Evolutionary conservation across 768 basidiomycete genomes (phyloP).

Genomic region (Xerocomellus chrysenteron): DNA sequence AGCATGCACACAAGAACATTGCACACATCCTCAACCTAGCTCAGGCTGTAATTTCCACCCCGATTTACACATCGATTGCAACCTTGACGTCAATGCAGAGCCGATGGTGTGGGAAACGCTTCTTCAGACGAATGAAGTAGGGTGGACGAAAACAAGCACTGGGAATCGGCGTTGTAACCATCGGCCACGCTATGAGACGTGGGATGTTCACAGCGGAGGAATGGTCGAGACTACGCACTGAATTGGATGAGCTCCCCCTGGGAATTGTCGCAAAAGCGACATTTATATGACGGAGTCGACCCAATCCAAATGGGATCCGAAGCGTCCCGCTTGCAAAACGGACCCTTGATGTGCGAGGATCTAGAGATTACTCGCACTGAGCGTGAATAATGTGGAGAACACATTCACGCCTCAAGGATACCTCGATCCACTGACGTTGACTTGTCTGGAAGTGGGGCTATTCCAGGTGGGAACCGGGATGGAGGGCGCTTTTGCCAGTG

Average conservation of each 20-base stretch:
- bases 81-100: slow-evolving; percentile 48
- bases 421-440: slow-evolving; percentile 58
- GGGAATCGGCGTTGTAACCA: slow-evolving; percentile 43
- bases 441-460: slow-evolving; percentile 55
- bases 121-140: slow-evolving; percentile 35
- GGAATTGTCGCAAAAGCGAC: slow-evolving; percentile 57
- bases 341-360: slow-evolving; percentile 53
- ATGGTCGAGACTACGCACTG: slow-evolving; percentile 43
- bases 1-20: slow-evolving; percentile 54
- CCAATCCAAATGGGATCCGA: slow-evolving; percentile 15
- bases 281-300: slow-evolving; percentile 68
- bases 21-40: slow-evolving; percentile 51
- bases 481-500: slow-evolving; percentile 45
- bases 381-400: slow-evolving; percentile 66
- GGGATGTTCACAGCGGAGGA: slow-evolving; percentile 47
- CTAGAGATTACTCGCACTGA: slow-evolving; percentile 50
- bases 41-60: slow-evolving; percentile 37
- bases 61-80: slow-evolving; percentile 72
- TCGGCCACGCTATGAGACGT: slow-evolving; percentile 62
- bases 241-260: slow-evolving; percentile 43
- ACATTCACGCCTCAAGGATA: slow-evolving; percentile 70
- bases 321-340: slow-evolving; percentile 43
- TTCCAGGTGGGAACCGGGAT: slow-evolving; percentile 59
- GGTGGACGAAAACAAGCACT: slow-evolving; percentile 24
- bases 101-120: slow-evolving; percentile 60